Evolutionary conservation across 2,329 filamentous ascomycete species (phyloP).

Genomic region (Aspergillus neotritici): DNA sequence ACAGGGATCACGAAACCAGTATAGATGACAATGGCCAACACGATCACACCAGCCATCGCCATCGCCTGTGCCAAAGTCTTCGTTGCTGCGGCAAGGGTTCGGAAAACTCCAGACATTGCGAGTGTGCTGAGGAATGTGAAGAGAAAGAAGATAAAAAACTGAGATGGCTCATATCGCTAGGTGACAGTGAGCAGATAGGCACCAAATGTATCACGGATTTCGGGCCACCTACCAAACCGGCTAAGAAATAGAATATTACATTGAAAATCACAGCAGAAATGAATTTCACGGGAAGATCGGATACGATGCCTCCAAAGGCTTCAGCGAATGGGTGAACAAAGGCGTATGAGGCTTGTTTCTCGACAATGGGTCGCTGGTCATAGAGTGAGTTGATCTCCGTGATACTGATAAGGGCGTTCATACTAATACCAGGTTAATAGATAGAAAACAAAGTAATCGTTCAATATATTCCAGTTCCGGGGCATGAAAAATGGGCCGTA

Average conservation of each 20-base stretch:
- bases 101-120: constrained; percentile 54
- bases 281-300: constrained; percentile 80
- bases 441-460: no score
- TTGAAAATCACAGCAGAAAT: constrained; percentile 70
- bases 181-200: neutral
- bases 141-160: constrained; percentile 60
- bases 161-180: constrained; percentile 32
- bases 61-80: constrained; percentile 60
- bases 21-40: constrained; percentile 58
- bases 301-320: constrained; percentile 77
- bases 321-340: constrained; percentile 87
- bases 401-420: constrained; percentile 58
- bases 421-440: constrained; percentile 7
- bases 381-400: constrained; percentile 79
- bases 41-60: constrained; percentile 48
- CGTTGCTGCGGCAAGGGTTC: constrained; percentile 55
- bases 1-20: constrained; percentile 61
- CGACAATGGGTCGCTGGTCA: constrained; percentile 83
- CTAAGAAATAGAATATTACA: constrained; percentile 77
- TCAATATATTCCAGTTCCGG: constrained; percentile 28
- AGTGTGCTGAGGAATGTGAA: constrained; percentile 57
- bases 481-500: constrained; percentile 47
- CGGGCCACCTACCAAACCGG: constrained; percentile 52
- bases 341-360: constrained; percentile 83
- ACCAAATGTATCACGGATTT: neutral